A percentile compares a stretch with the other conserved stretches of the same genome.
Evolutionary conservation across 2,329 filamentous ascomycete species (phyloP).

Genomic region (Rhynchosporium agropyri): DNA sequence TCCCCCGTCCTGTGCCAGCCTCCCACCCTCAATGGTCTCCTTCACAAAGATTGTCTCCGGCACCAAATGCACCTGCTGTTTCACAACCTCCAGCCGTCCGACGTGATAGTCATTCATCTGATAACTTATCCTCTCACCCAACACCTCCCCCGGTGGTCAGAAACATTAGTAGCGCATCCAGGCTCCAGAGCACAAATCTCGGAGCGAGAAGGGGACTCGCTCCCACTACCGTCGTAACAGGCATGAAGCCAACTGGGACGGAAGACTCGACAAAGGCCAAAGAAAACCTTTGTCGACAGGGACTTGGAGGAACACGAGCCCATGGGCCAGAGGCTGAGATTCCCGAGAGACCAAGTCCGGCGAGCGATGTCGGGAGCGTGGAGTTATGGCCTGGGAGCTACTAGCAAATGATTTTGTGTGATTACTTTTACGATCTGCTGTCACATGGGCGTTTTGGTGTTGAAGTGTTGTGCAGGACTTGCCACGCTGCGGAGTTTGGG

Average conservation of each 20-base stretch:
- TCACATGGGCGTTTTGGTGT: neutral
- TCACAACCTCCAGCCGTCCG: neutral
- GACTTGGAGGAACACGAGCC: neutral
- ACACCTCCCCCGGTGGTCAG: neutral
- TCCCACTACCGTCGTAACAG: constrained; percentile 4
- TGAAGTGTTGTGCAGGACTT: neutral
- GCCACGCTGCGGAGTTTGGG: constrained; percentile 1
- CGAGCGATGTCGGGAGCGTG: constrained; percentile 22
- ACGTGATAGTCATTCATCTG: neutral
- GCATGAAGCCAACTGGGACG: neutral
- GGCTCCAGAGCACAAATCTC: constrained; percentile 4
- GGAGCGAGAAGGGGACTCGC: neutral
- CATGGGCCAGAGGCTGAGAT: neutral
- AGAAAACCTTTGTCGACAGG: constrained; percentile 19
- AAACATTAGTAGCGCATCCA: constrained; percentile 8
- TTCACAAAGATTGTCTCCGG: neutral
- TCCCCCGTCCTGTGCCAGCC: constrained; percentile 1
- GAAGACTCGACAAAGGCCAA: constrained; percentile 17
- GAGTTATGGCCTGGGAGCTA: constrained; percentile 37
- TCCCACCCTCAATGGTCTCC: constrained; percentile 9
- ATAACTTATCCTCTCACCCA: neutral
- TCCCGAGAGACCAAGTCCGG: constrained; percentile 19
- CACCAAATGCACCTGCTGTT: neutral
- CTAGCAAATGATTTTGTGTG: constrained; percentile 27
- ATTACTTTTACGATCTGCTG: neutral